phyloP scores from a whole-genome alignment of 1,284 basidiomycete genomes.

The Naganishia liquefaciens region DNA sequence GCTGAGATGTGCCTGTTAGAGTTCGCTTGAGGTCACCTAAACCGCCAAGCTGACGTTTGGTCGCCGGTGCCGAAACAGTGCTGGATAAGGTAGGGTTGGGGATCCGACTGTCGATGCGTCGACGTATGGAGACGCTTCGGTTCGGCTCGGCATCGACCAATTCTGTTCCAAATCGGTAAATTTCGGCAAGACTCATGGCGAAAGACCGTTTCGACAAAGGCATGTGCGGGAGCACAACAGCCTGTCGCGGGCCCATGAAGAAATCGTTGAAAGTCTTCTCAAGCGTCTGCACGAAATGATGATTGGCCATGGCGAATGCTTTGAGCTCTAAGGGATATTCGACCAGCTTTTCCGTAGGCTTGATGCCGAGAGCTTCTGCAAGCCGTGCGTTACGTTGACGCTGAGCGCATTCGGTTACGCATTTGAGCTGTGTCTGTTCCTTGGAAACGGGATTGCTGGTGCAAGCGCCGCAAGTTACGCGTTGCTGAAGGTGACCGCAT shows the following conservation, averaged over 20 bases:
- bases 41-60: constrained; percentile 37
- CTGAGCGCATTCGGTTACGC: constrained; percentile 74
- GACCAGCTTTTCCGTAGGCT: constrained; percentile 51
- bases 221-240: constrained; percentile 78
- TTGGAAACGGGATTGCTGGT: constrained; percentile 56
- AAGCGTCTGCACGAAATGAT: constrained; percentile 67
- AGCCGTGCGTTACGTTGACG: constrained; percentile 80
- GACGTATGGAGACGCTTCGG: constrained; percentile 72
- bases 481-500: constrained; percentile 75
- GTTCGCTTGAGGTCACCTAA: constrained; percentile 38
- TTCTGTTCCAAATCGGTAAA: constrained; percentile 77
- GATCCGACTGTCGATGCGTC: constrained; percentile 75
- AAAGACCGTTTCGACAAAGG: constrained; percentile 73
- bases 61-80: constrained; percentile 35
- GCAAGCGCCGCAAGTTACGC: constrained; percentile 67
- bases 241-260: constrained; percentile 65
- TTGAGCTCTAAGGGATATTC: constrained; percentile 61
- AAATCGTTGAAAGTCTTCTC: constrained; percentile 81
- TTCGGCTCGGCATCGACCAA: constrained; percentile 84
- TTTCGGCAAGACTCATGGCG: constrained; percentile 68
- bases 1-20: not conserved
- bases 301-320: constrained; percentile 63
- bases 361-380: constrained; percentile 83
- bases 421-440: constrained; percentile 62
- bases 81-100: constrained; percentile 68